Evolutionary conservation across 306 rosid genomes (phyloP).

Genomic region (Myrica gale): DNA sequence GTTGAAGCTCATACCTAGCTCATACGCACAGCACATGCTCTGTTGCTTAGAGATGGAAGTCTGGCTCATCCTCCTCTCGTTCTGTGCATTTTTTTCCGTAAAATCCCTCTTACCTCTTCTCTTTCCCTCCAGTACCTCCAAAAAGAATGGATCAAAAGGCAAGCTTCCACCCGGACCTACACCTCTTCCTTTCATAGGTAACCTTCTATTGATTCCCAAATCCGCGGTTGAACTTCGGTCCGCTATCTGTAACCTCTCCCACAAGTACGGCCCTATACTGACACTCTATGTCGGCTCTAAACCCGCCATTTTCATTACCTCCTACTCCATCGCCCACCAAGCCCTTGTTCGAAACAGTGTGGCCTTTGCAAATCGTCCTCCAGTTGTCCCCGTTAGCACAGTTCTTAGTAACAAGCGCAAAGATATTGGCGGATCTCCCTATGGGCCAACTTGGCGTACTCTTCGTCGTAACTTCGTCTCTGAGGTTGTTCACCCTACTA

Average conservation of each 20-base stretch:
- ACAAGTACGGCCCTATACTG: constrained; percentile 46
- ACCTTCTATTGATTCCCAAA: constrained; percentile 13
- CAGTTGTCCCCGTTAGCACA: neutral
- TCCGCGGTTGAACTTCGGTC: constrained; percentile 18
- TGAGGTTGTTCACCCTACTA: neutral
- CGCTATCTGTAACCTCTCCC: constrained; percentile 3
- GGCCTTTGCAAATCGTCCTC: constrained; percentile 5
- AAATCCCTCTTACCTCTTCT: constrained; percentile 2
- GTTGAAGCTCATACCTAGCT: too few species aligned
- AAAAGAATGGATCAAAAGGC: neutral
- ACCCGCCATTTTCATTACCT: constrained; percentile 34
- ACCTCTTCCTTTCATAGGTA: constrained; percentile 24
- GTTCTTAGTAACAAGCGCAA: neutral
- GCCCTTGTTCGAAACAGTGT: constrained; percentile 37
- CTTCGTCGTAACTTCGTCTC: neutral
- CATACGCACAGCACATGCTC: neutral
- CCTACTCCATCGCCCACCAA: constrained; percentile 34
- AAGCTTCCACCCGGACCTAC: constrained; percentile 28
- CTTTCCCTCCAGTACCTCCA: neutral
- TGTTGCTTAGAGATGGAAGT: neutral
- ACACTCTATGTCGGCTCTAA: constrained; percentile 20
- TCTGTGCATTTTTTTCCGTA: neutral
- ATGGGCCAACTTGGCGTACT: neutral
- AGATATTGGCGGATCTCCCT: neutral
- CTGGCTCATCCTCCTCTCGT: constrained; percentile 17